A percentile compares a stretch with the other conserved stretches of the same genome.
Evolutionary conservation across 2,329 filamentous ascomycete species (phyloP).

Genomic region (Leptographium galeiforme): DNA sequence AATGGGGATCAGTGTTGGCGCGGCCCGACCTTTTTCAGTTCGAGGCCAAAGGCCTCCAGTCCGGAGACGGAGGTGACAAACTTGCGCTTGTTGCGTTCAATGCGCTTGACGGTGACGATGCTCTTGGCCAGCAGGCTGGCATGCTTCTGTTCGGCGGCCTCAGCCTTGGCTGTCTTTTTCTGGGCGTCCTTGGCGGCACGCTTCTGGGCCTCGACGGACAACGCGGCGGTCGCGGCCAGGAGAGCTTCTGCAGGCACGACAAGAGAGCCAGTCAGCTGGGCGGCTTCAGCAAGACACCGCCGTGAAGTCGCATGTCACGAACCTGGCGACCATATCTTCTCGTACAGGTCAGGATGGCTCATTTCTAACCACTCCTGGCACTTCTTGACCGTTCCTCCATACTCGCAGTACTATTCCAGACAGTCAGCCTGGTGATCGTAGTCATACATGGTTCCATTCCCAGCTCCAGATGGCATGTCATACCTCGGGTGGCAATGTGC

Average conservation of each 20-base stretch:
- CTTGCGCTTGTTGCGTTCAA: slow-evolving; percentile 97
- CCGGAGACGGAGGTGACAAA: slow-evolving; percentile 88
- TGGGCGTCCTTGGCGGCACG: slow-evolving; percentile 89
- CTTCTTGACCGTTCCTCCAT: slow-evolving; percentile 90
- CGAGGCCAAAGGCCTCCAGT: slow-evolving; percentile 78
- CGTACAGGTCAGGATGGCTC: slow-evolving; percentile 60
- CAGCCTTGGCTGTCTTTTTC: slow-evolving; percentile 93
- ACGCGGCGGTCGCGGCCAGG: slow-evolving; percentile 68
- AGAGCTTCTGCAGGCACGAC: slow-evolving; percentile 48
- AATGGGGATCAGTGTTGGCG: background rate
- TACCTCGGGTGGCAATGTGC: slow-evolving; percentile 54
- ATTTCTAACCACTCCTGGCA: slow-evolving; percentile 91
- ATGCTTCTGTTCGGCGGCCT: slow-evolving; percentile 71
- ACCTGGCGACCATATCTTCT: slow-evolving; percentile 78
- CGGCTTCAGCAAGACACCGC: background rate
- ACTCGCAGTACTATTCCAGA: slow-evolving; percentile 76
- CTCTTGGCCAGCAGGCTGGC: slow-evolving; percentile 71
- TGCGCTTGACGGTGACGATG: slow-evolving; percentile 83
- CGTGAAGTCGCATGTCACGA: slow-evolving; percentile 14
- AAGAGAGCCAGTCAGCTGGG: background rate
- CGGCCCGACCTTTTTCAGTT: slow-evolving; percentile 64
- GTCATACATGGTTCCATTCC: background rate
- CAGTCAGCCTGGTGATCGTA: background rate
- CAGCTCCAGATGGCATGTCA: slow-evolving; percentile 3
- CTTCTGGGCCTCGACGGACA: slow-evolving; percentile 85